Evolutionary conservation across 169 alveolate species (phyloP).

Genomic region (Theileria annulata): DNA sequence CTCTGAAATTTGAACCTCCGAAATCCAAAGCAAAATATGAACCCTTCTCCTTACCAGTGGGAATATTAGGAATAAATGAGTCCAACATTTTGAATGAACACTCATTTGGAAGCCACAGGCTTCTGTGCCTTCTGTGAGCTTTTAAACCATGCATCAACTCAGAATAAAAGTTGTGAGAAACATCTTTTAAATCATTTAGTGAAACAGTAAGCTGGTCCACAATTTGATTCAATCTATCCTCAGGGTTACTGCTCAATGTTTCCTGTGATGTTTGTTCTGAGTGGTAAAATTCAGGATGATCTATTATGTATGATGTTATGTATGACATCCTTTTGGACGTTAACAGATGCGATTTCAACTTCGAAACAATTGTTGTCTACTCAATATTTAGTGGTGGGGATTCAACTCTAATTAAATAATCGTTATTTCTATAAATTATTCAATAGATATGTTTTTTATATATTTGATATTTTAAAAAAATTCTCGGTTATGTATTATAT

Average conservation of each 20-base stretch:
- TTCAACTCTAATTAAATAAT: not conserved
- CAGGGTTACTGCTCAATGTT: slow-evolving; percentile 18
- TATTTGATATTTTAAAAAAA: not conserved
- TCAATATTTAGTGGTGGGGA: not conserved
- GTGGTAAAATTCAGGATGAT: slow-evolving; percentile 33
- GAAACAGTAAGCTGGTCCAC: slow-evolving; percentile 49
- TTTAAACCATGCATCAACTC: slow-evolving; percentile 73
- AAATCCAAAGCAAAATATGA: slow-evolving; percentile 87
- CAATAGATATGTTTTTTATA: not conserved
- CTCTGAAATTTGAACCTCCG: slow-evolving; percentile 87
- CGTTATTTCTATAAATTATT: not conserved
- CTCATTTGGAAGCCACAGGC: slow-evolving; percentile 77
- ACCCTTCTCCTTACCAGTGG: slow-evolving; percentile 87
- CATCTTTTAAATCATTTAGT: slow-evolving; percentile 43
- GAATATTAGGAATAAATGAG: slow-evolving; percentile 79
- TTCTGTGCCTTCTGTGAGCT: slow-evolving; percentile 77
- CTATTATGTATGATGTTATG: slow-evolving; percentile 37
- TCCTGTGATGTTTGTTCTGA: slow-evolving; percentile 33
- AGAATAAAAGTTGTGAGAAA: slow-evolving; percentile 44
- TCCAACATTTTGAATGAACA: slow-evolving; percentile 84
- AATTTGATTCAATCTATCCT: slow-evolving; percentile 41
- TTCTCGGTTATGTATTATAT: no score
- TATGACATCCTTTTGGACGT: slow-evolving; percentile 17
- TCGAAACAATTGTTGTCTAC: not conserved
- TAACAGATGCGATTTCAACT: no score